Base-by-base conservation (phyloP, 2,329 filamentous ascomycete species). In the Coniella vitis region DNA sequence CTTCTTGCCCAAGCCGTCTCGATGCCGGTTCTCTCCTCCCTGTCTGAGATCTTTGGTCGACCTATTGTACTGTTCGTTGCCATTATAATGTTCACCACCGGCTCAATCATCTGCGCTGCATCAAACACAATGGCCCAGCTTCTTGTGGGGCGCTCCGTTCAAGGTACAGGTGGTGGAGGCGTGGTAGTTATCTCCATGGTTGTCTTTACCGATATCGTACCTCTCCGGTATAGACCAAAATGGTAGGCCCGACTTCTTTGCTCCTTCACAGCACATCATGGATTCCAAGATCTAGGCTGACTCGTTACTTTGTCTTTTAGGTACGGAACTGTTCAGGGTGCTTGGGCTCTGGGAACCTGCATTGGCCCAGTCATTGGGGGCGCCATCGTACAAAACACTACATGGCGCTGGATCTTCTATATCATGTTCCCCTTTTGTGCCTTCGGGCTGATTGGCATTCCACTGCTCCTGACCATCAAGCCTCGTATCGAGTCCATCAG, bases 341-440 rank as follows among this genome's bases (percentile, higher is more conserved):
- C 68, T 0, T 69, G 66, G 62, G 65, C 65, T 1, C 44, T 75
- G 14, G 72, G 71, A 0, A 68, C 64, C 20, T 63, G 64, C 0
- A 45, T 71, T 7, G 71, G 65, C 0, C 67, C 69, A 1, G 59
- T 72, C 35, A 57, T 71, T 4, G 69, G 66, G 2, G 66, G 66
- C 4, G 56, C 58, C 21, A 62, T 68, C 47, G 63, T 59, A 1
- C 52, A 67, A 44, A 56, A 58, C n/a, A 62, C 60, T 1, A 65
- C 64, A 1, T 76, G 72, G 72, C 59, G 67, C 8, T 75, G 69
- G 69, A 65, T 68, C 20, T 78, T 78, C 54, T 74, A 72, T 51
- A 54, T 73, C 40, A 73, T 71, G 62, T 64, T 73, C 32, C 71
- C 71, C 13, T 65, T 72, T 52, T 65, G 69, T 51, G 67, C 58